A percentile compares a stretch with the other conserved stretches of the same genome.
phyloP scores from a whole-genome alignment of 2,329 filamentous ascomycete species.

The Fusarium sp. region DNA sequence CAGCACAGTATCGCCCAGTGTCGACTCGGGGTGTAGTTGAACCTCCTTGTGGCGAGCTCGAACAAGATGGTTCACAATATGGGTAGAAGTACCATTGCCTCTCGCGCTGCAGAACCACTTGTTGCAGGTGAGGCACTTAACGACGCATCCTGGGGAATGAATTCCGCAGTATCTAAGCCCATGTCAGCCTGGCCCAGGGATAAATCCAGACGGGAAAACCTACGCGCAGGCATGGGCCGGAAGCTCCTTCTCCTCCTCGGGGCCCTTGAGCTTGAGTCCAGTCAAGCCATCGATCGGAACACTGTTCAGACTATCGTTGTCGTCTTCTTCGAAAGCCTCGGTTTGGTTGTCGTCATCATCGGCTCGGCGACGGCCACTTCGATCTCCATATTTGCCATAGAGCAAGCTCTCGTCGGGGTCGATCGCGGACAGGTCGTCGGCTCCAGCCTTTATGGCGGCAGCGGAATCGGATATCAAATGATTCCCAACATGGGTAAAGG shows the following conservation, averaged over 20 bases:
- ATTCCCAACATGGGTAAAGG: slow-evolving; percentile 89
- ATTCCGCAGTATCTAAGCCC: slow-evolving; percentile 89
- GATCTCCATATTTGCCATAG: slow-evolving; percentile 75
- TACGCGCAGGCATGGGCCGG: slow-evolving; percentile 96
- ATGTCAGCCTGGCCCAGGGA: slow-evolving; percentile 40
- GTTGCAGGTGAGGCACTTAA: slow-evolving; percentile 94
- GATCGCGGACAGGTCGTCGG: slow-evolving; percentile 78
- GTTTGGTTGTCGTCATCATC: slow-evolving; percentile 93
- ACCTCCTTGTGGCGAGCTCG: slow-evolving; percentile 98
- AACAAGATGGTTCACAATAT: slow-evolving; percentile 98
- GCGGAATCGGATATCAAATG: slow-evolving; percentile 87
- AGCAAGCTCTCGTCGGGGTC: slow-evolving; percentile 86
- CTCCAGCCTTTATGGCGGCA: slow-evolving; percentile 87
- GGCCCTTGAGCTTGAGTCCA: slow-evolving; percentile 67
- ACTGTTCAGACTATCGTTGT: slow-evolving; percentile 81
- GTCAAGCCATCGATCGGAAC: slow-evolving; percentile 82
- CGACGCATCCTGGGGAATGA: slow-evolving; percentile 93
- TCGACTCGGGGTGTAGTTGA: slow-evolving; percentile 92
- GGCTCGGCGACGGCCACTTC: slow-evolving; percentile 74
- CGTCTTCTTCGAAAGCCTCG: slow-evolving; percentile 86
- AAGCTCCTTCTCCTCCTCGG: slow-evolving; percentile 88
- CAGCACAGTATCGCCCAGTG: slow-evolving; percentile 93
- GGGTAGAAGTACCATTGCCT: slow-evolving; percentile 95
- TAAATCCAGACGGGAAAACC: slow-evolving; percentile 53
- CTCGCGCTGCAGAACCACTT: slow-evolving; percentile 99